These are phyloP conservation scores for Lophiotrema nucula DNA, from an alignment of 495 filamentous ascomycete species.

Conservation along the genomic window DNA sequence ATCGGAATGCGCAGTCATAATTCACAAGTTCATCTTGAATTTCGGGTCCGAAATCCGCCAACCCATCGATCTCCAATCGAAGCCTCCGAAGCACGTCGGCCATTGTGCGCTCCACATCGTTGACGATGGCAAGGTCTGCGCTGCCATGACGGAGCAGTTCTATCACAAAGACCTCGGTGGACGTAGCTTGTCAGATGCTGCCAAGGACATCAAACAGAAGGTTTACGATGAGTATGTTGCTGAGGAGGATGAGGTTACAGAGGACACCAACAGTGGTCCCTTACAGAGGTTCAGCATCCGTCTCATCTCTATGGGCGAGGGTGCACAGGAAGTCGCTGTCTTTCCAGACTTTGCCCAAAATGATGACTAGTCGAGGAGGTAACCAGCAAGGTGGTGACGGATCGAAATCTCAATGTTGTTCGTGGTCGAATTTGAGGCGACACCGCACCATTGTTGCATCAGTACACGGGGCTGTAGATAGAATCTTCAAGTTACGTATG, in stretches of 20 bases:
- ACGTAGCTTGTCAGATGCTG: constrained; percentile 1
- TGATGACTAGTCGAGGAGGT: too few species aligned
- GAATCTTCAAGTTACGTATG: too few species aligned
- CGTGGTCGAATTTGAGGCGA: too few species aligned
- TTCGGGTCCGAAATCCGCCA: constrained; percentile 36
- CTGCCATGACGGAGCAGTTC: not conserved
- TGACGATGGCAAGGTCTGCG: constrained; percentile 2
- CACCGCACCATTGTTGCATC: too few species aligned
- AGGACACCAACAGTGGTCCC: not conserved
- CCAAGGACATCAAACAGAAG: not conserved
- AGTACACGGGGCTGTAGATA: too few species aligned
- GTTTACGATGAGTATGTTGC: not conserved
- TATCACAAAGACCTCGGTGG: not conserved
- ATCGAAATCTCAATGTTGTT: too few species aligned
- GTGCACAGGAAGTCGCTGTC: not conserved
- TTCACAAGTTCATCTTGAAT: constrained; percentile 47
- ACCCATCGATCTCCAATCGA: constrained; percentile 34
- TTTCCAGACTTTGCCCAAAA: not conserved
- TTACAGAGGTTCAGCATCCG: not conserved
- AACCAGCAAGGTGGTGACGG: too few species aligned
- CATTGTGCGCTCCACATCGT: constrained; percentile 2
- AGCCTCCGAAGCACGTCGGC: not conserved
- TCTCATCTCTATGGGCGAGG: not conserved
- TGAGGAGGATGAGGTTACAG: not conserved
- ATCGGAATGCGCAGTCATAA: constrained; percentile 44